These are phyloP conservation scores for Aspergillus tubingensis DNA, from an alignment of 2,329 filamentous ascomycete species.

Conservation along the genomic window DNA sequence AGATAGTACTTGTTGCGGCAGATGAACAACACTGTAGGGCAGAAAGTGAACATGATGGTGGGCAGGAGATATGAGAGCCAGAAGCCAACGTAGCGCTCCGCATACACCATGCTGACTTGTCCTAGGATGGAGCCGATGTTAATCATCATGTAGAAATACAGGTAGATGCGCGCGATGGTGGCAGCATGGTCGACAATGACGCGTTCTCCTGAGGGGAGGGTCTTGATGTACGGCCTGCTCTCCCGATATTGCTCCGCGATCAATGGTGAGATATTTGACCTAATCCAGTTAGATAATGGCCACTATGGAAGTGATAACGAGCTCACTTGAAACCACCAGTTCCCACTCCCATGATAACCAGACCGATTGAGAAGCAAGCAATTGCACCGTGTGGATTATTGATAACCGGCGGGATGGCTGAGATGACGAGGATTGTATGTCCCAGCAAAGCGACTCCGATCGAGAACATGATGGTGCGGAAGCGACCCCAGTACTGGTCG, in stretches of 20 bases:
- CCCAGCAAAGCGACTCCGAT: constrained; percentile 65
- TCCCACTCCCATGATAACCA: constrained; percentile 71
- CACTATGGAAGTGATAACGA: neutral
- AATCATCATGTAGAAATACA: constrained; percentile 72
- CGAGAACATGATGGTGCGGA: constrained; percentile 69
- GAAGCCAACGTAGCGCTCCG: constrained; percentile 75
- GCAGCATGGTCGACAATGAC: constrained; percentile 71
- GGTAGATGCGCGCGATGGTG: constrained; percentile 68
- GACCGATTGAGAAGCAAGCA: constrained; percentile 63
- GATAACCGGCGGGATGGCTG: constrained; percentile 66
- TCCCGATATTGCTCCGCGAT: constrained; percentile 70
- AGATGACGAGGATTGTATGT: constrained; percentile 66
- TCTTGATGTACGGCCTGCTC: constrained; percentile 59
- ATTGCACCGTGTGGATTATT: constrained; percentile 59
- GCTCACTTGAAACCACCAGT: constrained; percentile 73
- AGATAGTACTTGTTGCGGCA: constrained; percentile 65
- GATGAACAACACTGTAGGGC: constrained; percentile 62
- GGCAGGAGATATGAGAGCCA: constrained; percentile 71
- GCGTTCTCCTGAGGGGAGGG: constrained; percentile 60
- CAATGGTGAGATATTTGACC: constrained; percentile 70
- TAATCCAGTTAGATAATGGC: constrained; percentile 4
- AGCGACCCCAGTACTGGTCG: constrained; percentile 70
- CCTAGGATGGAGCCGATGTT: constrained; percentile 65
- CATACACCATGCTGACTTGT: constrained; percentile 69
- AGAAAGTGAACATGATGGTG: constrained; percentile 64